phyloP scores from a whole-genome alignment of 2,329 filamentous ascomycete species.

The Xylariaceae sp. region DNA sequence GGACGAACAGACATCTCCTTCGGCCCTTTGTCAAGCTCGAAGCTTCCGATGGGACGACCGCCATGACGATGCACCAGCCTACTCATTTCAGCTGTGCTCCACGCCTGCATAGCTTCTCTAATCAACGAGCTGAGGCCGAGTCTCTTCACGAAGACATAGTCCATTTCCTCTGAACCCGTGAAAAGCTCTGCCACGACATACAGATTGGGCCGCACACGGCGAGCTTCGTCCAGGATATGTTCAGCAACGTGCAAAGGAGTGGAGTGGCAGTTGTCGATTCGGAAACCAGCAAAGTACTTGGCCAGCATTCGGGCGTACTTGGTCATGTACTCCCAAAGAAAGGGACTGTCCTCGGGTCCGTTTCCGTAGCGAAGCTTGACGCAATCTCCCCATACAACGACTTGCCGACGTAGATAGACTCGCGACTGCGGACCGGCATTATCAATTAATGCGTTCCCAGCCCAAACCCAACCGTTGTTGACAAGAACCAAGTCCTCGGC shows the following conservation, averaged over 20 bases:
- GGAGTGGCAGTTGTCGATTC: constrained; percentile 97
- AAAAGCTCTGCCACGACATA: constrained; percentile 95
- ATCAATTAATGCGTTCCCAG: constrained; percentile 87
- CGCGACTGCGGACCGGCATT: constrained; percentile 85
- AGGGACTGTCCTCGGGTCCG: constrained; percentile 78
- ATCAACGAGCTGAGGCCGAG: constrained; percentile 89
- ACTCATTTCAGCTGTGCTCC: constrained; percentile 90
- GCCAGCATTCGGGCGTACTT: constrained; percentile 88
- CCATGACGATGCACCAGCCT: constrained; percentile 89
- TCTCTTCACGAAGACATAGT: constrained; percentile 91
- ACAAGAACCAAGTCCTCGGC: constrained; percentile 73
- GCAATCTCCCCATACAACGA: constrained; percentile 98
- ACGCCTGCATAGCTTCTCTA: constrained; percentile 96
- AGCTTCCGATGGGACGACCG: constrained; percentile 91
- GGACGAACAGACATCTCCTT: constrained; percentile 41
- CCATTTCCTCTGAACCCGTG: constrained; percentile 89
- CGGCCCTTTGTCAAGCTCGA: constrained; percentile 84
- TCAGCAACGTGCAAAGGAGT: constrained; percentile 93
- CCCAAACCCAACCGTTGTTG: constrained; percentile 99
- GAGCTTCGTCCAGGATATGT: constrained; percentile 90
- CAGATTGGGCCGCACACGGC: constrained; percentile 77
- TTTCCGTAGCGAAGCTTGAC: constrained; percentile 91
- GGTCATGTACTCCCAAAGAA: constrained; percentile 93
- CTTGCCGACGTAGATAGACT: constrained; percentile 91
- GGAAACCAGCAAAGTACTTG: constrained; percentile 90